phyloP scores from a whole-genome alignment of 2,329 filamentous ascomycete species.

The Alternaria longipes region DNA sequence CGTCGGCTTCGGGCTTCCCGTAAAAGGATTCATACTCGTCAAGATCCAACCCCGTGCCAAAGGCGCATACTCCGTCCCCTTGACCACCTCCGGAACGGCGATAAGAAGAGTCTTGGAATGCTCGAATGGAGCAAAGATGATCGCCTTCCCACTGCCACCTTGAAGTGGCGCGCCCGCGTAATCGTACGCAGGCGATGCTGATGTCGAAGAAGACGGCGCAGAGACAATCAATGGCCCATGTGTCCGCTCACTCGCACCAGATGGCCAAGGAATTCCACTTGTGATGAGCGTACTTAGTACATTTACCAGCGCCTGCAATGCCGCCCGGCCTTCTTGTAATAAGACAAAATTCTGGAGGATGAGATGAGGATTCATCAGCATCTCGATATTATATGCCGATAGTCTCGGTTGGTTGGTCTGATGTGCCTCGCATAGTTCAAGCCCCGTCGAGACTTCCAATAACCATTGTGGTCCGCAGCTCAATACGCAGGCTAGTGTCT shows the following conservation, averaged over 20 bases:
- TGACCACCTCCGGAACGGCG: slow-evolving; percentile 42
- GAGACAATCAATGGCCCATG: slow-evolving; percentile 44
- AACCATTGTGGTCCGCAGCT: slow-evolving; percentile 54
- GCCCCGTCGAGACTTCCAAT: slow-evolving; percentile 44
- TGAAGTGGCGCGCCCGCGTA: neutral
- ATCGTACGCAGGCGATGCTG: slow-evolving; percentile 6
- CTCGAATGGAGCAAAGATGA: slow-evolving; percentile 46
- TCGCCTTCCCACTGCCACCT: slow-evolving; percentile 33
- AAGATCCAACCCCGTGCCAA: slow-evolving; percentile 52
- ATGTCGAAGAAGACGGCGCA: slow-evolving; percentile 21
- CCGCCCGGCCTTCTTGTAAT: slow-evolving; percentile 29
- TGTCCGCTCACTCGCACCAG: slow-evolving; percentile 39
- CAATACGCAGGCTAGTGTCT: slow-evolving; percentile 54
- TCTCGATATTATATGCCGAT: slow-evolving; percentile 30
- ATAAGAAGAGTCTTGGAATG: slow-evolving; percentile 44
- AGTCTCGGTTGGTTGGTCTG: slow-evolving; percentile 19
- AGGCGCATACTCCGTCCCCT: slow-evolving; percentile 24
- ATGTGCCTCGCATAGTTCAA: slow-evolving; percentile 35
- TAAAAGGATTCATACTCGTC: slow-evolving; percentile 43
- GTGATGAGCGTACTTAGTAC: slow-evolving; percentile 35
- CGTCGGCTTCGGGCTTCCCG: slow-evolving; percentile 27
- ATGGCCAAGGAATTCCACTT: slow-evolving; percentile 46
- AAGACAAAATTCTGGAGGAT: slow-evolving; percentile 50
- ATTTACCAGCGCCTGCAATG: slow-evolving; percentile 31
- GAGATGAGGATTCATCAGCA: slow-evolving; percentile 45